These are phyloP conservation scores for Leptomonas seymouri DNA, from an alignment of 208 protist genomes.

Conservation along the genomic window DNA sequence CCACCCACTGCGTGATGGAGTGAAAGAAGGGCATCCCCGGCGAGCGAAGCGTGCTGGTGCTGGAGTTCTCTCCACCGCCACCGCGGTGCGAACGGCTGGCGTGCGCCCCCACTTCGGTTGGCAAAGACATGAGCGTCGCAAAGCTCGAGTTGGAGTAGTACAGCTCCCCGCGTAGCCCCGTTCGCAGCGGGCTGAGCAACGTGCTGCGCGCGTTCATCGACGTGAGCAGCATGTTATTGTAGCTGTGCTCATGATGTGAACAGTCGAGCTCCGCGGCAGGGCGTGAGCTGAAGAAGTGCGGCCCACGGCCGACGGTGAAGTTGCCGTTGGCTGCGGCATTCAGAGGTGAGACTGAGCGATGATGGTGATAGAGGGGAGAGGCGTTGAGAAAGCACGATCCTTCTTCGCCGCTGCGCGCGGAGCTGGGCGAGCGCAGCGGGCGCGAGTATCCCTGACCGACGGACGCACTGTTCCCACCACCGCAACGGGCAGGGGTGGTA, in stretches of 20 bases:
- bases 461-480: background rate
- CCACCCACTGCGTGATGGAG: slow-evolving; percentile 17
- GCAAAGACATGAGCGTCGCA: slow-evolving; percentile 18
- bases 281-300: slow-evolving; percentile 2
- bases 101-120: background rate
- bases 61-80: background rate
- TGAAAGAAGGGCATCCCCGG: slow-evolving; percentile 1
- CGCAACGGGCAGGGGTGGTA: background rate
- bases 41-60: slow-evolving; percentile 10
- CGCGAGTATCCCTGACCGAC: background rate
- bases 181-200: slow-evolving; percentile 12
- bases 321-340: no score
- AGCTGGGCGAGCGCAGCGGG: slow-evolving; percentile 1
- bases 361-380: background rate
- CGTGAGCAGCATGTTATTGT: slow-evolving; percentile 39
- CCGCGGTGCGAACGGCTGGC: slow-evolving; percentile 6
- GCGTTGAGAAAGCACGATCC: background rate
- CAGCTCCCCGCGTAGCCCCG: slow-evolving; percentile 14
- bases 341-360: slow-evolving; percentile 14
- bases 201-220: slow-evolving; percentile 47
- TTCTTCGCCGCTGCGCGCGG: slow-evolving; percentile 2
- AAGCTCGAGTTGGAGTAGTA: slow-evolving; percentile 21
- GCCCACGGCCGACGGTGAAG: background rate
- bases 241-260: slow-evolving; percentile 25
- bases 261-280: background rate